Evolutionary conservation across 305 asterid species (phyloP).

Genomic region (Fraxinus velutina): DNA sequence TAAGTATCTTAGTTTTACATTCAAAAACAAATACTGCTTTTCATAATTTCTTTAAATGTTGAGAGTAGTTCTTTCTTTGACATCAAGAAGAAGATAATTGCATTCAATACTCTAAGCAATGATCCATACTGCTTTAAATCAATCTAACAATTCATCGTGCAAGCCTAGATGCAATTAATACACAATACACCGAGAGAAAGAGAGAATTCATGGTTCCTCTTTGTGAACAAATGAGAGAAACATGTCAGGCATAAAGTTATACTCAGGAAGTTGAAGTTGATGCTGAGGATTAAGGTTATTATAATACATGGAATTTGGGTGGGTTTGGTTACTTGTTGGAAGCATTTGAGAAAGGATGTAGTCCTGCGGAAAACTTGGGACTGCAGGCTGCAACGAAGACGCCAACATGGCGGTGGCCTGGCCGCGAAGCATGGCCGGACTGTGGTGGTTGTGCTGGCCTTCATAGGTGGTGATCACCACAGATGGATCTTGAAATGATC

Average conservation of each 20-base stretch:
- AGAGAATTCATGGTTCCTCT: conserved; percentile 32
- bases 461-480: conserved; percentile 78
- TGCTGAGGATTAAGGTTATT: conserved; percentile 26
- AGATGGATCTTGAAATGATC: conserved; percentile 61
- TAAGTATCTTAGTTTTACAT: background rate
- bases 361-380: conserved; percentile 33
- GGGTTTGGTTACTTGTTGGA: conserved; percentile 3
- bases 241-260: conserved; percentile 29
- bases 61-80: background rate
- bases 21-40: background rate
- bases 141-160: background rate
- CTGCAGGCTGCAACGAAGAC: conserved; percentile 26
- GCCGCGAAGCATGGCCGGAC: conserved; percentile 63
- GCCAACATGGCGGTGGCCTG: conserved; percentile 45
- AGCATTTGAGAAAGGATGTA: conserved; percentile 28
- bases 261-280: conserved; percentile 22
- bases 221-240: conserved; percentile 36
- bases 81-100: background rate
- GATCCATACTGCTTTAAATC: conserved; percentile 2
- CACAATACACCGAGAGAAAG: background rate
- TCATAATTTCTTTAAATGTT: background rate
- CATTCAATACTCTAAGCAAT: background rate
- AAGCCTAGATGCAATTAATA: background rate
- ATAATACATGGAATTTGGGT: conserved; percentile 11
- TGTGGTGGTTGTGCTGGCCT: conserved; percentile 80